These are phyloP conservation scores for Penicillium glabrum DNA, from an alignment of 2,329 filamentous ascomycete species.

Conservation along the genomic window DNA sequence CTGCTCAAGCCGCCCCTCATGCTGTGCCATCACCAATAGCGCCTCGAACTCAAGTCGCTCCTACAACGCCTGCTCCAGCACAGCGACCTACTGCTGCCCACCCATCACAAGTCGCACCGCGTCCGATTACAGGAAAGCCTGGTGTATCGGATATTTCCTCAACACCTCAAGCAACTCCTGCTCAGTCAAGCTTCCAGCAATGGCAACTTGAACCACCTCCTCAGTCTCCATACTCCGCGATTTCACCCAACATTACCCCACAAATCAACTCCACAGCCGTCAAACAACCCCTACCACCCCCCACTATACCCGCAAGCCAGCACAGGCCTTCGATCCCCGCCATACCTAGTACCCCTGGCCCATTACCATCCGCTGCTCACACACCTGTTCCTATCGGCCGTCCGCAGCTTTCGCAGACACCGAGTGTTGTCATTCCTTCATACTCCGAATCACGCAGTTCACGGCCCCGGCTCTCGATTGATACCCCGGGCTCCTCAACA, in stretches of 20 bases:
- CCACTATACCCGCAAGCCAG: slow-evolving; percentile 16
- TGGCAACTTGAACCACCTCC: slow-evolving; percentile 36
- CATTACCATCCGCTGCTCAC: slow-evolving; percentile 17
- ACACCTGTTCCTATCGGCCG: slow-evolving; percentile 25
- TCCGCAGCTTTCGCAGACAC: slow-evolving; percentile 28
- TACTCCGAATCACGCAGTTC: slow-evolving; percentile 26
- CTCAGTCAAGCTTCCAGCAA: slow-evolving; percentile 38
- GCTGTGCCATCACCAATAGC: slow-evolving; percentile 20
- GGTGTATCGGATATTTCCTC: slow-evolving; percentile 9
- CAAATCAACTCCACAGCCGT: slow-evolving; percentile 13
- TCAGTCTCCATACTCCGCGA: slow-evolving; percentile 29
- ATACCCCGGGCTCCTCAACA: slow-evolving; percentile 42
- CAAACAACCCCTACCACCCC: slow-evolving; percentile 20
- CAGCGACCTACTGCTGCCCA: slow-evolving; percentile 20
- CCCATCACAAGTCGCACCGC: slow-evolving; percentile 27
- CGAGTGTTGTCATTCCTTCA: slow-evolving; percentile 25
- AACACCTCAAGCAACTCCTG: slow-evolving; percentile 20
- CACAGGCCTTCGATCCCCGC: slow-evolving; percentile 16
- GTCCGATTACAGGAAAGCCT: slow-evolving; percentile 16
- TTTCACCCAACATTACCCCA: slow-evolving; percentile 22
- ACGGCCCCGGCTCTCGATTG: slow-evolving; percentile 36
- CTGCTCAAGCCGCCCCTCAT: slow-evolving; percentile 21
- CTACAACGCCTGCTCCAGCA: slow-evolving; percentile 18
- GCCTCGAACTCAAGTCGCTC: slow-evolving; percentile 17
- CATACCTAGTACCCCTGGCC: slow-evolving; percentile 30